Evolutionary conservation across 2,329 filamentous ascomycete genomes (phyloP), one percentile per base, ranked within the genome.

Genomic region (Phaeoacremonium minimum): DNA sequence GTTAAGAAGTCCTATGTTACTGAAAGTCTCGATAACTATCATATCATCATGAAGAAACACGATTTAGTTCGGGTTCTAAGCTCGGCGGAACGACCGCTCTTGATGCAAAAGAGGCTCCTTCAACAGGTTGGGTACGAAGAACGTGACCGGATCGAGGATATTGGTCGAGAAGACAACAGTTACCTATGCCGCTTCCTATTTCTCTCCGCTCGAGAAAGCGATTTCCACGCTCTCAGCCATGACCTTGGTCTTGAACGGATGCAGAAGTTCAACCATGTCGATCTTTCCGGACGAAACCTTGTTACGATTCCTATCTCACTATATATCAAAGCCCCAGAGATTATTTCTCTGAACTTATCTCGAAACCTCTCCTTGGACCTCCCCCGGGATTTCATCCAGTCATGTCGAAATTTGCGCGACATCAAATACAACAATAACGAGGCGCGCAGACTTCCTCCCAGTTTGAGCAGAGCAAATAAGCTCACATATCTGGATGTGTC

Each of bases 351-450:
- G 28, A 97, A 98, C 53, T 70, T 98, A 8, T 97, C 93, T 2
- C 80, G 87, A 26, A 98, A 98, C 50, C 67, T 97, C 30, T 93
- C 89, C 0, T 72, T 98, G 18, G 88, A 96, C 50, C 82, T 98
- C 12, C 93, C 93, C 0, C 88, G 89, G 53, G 93, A 98, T 60
- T 98, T 98, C 56, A 90, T 98, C 37, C 88, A 95, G 57, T 86
- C 87, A 18, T 98, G 93, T 63, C 81, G 84, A 48, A 89, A 91
- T 52, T 69, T 98, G 15, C 81, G 91, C 34, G 93, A 98, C 58
- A 93, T 98, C 70, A 95, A 94, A 54, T 98, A 85, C 61, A 89
- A 87, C 49, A 91, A 89, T 55, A 97, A 97, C 51, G 93, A 98
- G 58, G 87, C 90, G 4, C 82, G 86, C 58, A 83, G 84, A 51